phyloP scores from a whole-genome alignment of 163 green algal species.

The Scenedesmus sp. region DNA sequence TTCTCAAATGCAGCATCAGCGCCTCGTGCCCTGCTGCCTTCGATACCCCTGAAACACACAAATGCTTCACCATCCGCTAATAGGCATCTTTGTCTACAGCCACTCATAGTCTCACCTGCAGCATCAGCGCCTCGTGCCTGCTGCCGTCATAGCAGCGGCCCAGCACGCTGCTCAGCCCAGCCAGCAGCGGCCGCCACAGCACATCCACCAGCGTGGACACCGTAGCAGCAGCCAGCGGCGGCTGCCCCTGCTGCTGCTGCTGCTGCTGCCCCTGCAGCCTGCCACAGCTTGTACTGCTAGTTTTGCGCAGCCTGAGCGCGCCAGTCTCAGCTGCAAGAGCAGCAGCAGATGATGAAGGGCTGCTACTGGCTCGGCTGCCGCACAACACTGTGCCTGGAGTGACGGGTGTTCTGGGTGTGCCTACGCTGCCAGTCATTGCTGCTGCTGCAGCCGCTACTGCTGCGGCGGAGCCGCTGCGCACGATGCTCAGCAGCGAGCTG shows the following conservation, averaged over 20 bases:
- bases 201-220: slow-evolving; percentile 60
- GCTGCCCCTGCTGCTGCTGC: neutral
- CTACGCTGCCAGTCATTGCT: neutral
- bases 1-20: too few relatives aligned
- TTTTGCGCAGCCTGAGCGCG: neutral
- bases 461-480: neutral
- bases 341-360: neutral
- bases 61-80: too few relatives aligned
- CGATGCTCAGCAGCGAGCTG: slow-evolving; percentile 7
- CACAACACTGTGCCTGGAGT: neutral
- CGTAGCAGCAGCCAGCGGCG: neutral
- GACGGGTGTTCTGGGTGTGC: slow-evolving; percentile 1
- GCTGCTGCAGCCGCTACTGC: neutral
- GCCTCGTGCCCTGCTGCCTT: too few relatives aligned
- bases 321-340: neutral
- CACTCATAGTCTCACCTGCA: neutral
- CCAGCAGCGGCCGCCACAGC: slow-evolving; percentile 78
- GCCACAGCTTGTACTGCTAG: neutral
- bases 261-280: neutral
- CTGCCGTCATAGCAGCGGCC: slow-evolving; percentile 43
- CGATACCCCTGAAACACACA: too few relatives aligned
- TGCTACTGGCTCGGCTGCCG: neutral
- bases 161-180: slow-evolving; percentile 74
- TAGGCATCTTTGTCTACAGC: too few relatives aligned
- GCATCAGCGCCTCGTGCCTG: slow-evolving; percentile 49